These are phyloP conservation scores for Aspergillus chevalieri DNA, from an alignment of 2,329 filamentous ascomycete species.

Conservation along the genomic window DNA sequence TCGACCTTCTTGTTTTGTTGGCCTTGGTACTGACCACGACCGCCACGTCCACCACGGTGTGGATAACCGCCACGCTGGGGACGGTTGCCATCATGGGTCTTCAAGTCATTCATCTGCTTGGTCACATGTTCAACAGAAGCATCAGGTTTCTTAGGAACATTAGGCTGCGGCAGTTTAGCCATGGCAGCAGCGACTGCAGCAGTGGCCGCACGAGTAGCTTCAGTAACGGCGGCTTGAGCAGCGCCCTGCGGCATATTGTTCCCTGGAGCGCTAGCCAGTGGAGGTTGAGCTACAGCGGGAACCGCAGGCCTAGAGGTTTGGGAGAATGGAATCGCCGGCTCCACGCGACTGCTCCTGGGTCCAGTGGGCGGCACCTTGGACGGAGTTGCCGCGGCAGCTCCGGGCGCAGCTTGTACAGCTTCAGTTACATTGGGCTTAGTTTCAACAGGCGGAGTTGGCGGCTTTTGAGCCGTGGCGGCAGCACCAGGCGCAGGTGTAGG, in stretches of 20 bases:
- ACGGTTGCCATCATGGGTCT: slow-evolving; percentile 35
- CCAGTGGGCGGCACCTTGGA: slow-evolving; percentile 21
- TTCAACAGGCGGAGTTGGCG: slow-evolving; percentile 33
- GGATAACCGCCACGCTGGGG: slow-evolving; percentile 34
- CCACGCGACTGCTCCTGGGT: slow-evolving; percentile 38
- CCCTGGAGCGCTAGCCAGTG: slow-evolving; percentile 19
- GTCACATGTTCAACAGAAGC: slow-evolving; percentile 37
- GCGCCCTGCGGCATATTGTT: slow-evolving; percentile 23
- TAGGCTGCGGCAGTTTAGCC: slow-evolving; percentile 43
- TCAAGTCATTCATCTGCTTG: slow-evolving; percentile 42
- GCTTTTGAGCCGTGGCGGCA: slow-evolving; percentile 21
- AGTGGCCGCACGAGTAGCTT: slow-evolving; percentile 45
- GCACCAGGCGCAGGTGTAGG: slow-evolving; percentile 27
- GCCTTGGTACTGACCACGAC: slow-evolving; percentile 37
- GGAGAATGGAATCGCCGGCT: slow-evolving; percentile 43
- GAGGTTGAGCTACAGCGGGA: slow-evolving; percentile 22
- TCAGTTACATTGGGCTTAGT: slow-evolving; percentile 35
- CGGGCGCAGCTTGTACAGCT: slow-evolving; percentile 26
- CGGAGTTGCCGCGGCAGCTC: slow-evolving; percentile 13
- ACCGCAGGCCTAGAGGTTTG: slow-evolving; percentile 30
- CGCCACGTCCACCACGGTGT: slow-evolving; percentile 43
- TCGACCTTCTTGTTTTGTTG: slow-evolving; percentile 63
- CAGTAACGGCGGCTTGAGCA: slow-evolving; percentile 36
- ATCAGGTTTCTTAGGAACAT: slow-evolving; percentile 30
- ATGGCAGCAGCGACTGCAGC: slow-evolving; percentile 47